Evolutionary conservation across 2,329 filamentous ascomycete species (phyloP), one percentile per base, ranked within the genome.

Genomic region (Clarireedia hainanense): DNA sequence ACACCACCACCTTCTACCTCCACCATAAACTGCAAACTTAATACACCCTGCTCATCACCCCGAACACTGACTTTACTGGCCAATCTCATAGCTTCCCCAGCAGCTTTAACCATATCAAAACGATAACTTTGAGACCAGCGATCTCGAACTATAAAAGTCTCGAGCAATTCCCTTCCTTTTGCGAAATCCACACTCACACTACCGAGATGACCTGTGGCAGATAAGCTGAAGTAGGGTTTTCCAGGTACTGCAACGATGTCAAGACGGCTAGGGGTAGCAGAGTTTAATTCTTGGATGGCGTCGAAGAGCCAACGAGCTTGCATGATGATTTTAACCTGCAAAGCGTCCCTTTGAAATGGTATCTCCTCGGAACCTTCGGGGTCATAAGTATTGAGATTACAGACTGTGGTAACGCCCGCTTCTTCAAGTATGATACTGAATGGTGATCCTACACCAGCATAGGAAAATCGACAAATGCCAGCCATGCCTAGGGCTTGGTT

Each of bases 11-110:
- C 80, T 59, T 94, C 89, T 43, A 91, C 78, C 68, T 96, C 90
- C 15, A 99, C 86, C 87, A 99, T 94, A 66, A 97, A 96, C 68
- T 99, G 94, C 69, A 97, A 74, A 71, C 89, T 96, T 61, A 99
- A 72, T 30, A 99, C 92, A 0, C 94, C 92, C 68, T 96, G 89
- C 2, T 81, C 78, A 71, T 99, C 94, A 0, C 90, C 86, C 15
- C 94, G 80, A 59, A 99, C 80, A 68, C 91, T 96, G 57, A 97
- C 91, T 72, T 97, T 99, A 66, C 81, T 91, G 4, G 91, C 90
- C 39, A 91, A 82, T 47, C 86, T 84, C 92, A 99, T 97, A n/a
- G 94, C 92, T 61, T 92, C 85, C 47, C 84, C 84, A 0, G 92
- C 91, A 61, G 88, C 87, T 70, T 89, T 91, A 68, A 99, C 78